Conservation (phyloP, 768 basidiomycete genomes). For the Boletus rufocinnamomeus region DNA sequence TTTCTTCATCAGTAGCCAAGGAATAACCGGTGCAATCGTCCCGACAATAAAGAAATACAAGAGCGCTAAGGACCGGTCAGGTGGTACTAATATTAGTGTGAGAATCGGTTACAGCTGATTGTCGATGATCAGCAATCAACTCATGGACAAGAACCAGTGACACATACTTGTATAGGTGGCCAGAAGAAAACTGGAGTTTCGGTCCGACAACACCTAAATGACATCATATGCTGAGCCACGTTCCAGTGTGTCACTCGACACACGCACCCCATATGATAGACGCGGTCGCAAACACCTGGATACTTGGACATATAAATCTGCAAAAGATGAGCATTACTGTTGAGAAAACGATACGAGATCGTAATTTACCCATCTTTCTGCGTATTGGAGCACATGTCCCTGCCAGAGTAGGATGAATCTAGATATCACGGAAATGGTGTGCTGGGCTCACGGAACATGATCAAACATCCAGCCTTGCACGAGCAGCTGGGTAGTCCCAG, state of each 20-base stretch:
- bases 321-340: background rate
- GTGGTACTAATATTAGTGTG: background rate
- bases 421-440: background rate
- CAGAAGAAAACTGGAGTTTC: slow-evolving; percentile 52
- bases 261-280: slow-evolving; percentile 52
- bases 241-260: background rate
- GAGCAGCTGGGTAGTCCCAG: slow-evolving; percentile 71
- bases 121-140: slow-evolving; percentile 17
- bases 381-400: slow-evolving; percentile 46
- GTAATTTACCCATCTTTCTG: slow-evolving; percentile 42
- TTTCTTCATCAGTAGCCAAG: slow-evolving; percentile 61
- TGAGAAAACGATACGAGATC: background rate
- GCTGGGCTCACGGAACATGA: slow-evolving; percentile 49
- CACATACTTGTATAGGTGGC: slow-evolving; percentile 60
- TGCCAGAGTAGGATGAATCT: slow-evolving; percentile 19
- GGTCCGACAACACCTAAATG: slow-evolving; percentile 70
- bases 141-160: background rate
- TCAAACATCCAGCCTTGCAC: slow-evolving; percentile 76
- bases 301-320: slow-evolving; percentile 52
- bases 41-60: slow-evolving; percentile 76
- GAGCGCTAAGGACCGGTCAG: slow-evolving; percentile 46
- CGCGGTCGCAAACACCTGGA: slow-evolving; percentile 55
- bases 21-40: slow-evolving; percentile 59
- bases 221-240: slow-evolving; percentile 17
- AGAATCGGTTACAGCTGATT: slow-evolving; percentile 20